phyloP scores from a whole-genome alignment of 305 asterid genomes.

The Fraxinus xanthoxyloides region DNA sequence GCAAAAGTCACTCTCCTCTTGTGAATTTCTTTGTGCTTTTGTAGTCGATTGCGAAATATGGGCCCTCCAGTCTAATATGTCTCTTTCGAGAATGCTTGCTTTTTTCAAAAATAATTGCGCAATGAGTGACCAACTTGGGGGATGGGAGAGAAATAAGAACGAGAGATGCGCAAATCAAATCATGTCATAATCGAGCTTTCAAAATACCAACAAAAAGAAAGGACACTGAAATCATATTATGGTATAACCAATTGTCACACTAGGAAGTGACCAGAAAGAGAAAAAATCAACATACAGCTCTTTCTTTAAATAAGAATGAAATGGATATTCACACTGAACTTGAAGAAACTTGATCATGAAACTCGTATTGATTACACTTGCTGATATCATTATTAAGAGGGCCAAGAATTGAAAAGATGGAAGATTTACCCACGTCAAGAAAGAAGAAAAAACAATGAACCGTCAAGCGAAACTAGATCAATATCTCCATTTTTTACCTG shows the following conservation, averaged over 20 bases:
- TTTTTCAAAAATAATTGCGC: neutral
- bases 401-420: constrained; percentile 16
- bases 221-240: neutral
- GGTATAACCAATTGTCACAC: neutral
- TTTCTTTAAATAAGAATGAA: constrained; percentile 21
- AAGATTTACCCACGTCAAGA: constrained; percentile 13
- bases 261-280: neutral
- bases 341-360: constrained; percentile 26
- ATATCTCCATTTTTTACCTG: constrained; percentile 27
- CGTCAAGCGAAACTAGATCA: constrained; percentile 7
- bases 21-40: neutral
- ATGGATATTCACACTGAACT: constrained; percentile 35
- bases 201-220: constrained; percentile 7
- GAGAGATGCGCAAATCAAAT: neutral
- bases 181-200: neutral
- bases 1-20: neutral
- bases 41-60: neutral
- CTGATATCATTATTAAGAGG: constrained; percentile 30
- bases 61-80: neutral
- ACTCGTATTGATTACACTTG: constrained; percentile 27
- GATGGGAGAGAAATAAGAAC: neutral
- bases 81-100: neutral
- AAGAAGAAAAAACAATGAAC: constrained; percentile 1
- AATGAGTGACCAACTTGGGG: no score
- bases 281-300: constrained; percentile 4